These are phyloP conservation scores for Coemansia umbellata DNA, from an alignment of 192 early-diverging fungal species.

Conservation along the genomic window DNA sequence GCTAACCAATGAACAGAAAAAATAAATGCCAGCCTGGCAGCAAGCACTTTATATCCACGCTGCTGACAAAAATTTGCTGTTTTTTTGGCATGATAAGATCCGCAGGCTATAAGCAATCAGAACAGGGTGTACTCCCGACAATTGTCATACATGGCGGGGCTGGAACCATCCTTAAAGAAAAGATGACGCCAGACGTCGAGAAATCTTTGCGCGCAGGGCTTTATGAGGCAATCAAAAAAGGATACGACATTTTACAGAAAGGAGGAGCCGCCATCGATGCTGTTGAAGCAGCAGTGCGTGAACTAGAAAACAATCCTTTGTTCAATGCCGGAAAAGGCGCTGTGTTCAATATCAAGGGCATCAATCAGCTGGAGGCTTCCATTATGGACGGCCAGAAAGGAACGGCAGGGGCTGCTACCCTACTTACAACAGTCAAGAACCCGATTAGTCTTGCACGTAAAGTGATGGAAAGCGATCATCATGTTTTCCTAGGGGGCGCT, in stretches of 20 bases:
- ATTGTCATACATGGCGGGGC: slow-evolving; percentile 39
- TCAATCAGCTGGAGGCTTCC: slow-evolving; percentile 36
- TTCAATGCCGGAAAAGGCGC: slow-evolving; percentile 39
- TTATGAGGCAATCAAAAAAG: slow-evolving; percentile 9
- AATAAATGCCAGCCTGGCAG: no score
- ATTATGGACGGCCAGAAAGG: slow-evolving; percentile 22
- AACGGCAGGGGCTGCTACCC: slow-evolving; percentile 32
- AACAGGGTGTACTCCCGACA: background rate
- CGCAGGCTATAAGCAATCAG: no score
- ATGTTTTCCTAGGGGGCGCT: slow-evolving; percentile 26
- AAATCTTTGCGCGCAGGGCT: slow-evolving; percentile 15
- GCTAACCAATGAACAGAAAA: no score
- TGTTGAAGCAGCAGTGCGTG: slow-evolving; percentile 41
- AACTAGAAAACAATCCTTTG: slow-evolving; percentile 35
- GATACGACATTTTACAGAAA: slow-evolving; percentile 15
- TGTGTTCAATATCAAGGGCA: slow-evolving; percentile 24
- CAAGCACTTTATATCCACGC: no score
- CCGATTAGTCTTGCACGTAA: slow-evolving; percentile 36
- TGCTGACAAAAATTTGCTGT: no score
- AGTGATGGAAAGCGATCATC: slow-evolving; percentile 26
- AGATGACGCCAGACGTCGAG: slow-evolving; percentile 21
- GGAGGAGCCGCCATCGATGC: slow-evolving; percentile 33
- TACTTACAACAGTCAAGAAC: slow-evolving; percentile 28
- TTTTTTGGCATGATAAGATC: no score
- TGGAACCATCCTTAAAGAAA: slow-evolving; percentile 20